Conservation (phyloP, 208 protist genomes). For the Trypanosoma lewisi region DNA sequence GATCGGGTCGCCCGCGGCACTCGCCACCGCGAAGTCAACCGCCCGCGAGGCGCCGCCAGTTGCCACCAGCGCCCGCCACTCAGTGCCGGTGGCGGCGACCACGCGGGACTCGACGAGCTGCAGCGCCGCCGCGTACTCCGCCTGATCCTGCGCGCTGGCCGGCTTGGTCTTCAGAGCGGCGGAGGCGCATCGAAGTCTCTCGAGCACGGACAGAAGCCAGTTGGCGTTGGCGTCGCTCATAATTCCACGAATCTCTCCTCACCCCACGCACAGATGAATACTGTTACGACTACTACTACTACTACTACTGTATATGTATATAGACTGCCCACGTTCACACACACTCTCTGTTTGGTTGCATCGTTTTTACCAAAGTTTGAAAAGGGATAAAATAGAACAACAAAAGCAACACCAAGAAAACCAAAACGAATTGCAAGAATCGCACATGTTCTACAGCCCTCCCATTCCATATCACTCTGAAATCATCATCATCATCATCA, state of each 20-base stretch:
- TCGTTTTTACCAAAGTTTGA: background rate
- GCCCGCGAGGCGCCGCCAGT: slow-evolving; percentile 26
- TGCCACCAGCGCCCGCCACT: slow-evolving; percentile 17
- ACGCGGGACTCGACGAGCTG: slow-evolving; percentile 13
- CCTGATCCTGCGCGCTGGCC: background rate
- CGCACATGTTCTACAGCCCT: background rate
- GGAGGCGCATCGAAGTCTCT: background rate
- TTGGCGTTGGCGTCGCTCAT: background rate
- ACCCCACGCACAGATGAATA: slow-evolving; percentile 10
- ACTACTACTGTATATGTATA: too few relatives aligned
- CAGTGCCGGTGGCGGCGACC: background rate
- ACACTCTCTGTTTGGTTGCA: background rate
- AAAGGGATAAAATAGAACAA: background rate
- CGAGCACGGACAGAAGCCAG: background rate
- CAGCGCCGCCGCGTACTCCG: slow-evolving; percentile 10
- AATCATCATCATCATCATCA: background rate
- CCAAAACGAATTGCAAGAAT: slow-evolving; percentile 1
- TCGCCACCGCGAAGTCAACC: slow-evolving; percentile 36
- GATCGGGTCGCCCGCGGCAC: slow-evolving; percentile 37
- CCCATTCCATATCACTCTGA: background rate
- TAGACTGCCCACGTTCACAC: too few relatives aligned
- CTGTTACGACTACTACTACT: background rate
- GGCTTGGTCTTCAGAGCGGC: background rate
- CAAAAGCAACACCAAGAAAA: slow-evolving; percentile 2
- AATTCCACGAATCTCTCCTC: background rate